These are phyloP conservation scores for Xerocomellus dryophilus DNA, from an alignment of 768 basidiomycete genomes.

Conservation along the genomic window DNA sequence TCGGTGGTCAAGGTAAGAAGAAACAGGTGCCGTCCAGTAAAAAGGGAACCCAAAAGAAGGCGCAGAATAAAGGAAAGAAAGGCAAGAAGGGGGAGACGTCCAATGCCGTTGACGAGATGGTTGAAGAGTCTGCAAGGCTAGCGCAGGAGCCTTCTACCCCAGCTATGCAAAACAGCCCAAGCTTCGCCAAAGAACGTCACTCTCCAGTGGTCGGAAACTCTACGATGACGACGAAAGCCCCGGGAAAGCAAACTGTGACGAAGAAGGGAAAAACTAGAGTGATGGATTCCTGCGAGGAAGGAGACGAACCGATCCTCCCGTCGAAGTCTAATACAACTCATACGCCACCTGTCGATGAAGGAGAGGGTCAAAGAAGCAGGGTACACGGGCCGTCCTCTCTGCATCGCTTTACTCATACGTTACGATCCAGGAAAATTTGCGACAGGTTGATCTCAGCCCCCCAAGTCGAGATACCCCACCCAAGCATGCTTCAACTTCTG, in stretches of 20 bases:
- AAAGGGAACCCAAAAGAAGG: constrained; percentile 23
- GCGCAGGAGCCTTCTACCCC: background rate
- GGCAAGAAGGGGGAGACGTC: constrained; percentile 26
- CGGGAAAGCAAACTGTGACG: constrained; percentile 6
- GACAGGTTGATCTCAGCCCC: constrained; percentile 1
- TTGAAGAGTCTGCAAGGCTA: constrained; percentile 1
- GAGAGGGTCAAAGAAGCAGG: constrained; percentile 13
- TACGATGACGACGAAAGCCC: constrained; percentile 21
- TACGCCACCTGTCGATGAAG: background rate
- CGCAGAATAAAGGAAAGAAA: constrained; percentile 23
- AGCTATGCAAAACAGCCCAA: constrained; percentile 2
- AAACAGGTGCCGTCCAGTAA: constrained; percentile 13
- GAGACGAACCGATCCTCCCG: constrained; percentile 10
- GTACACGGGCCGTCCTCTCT: constrained; percentile 1
- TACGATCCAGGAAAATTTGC: constrained; percentile 14
- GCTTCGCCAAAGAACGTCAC: background rate
- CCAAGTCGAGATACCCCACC: background rate
- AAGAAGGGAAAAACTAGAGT: constrained; percentile 32
- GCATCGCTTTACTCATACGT: background rate
- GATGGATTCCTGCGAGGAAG: constrained; percentile 28
- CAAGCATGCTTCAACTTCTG: constrained; percentile 11
- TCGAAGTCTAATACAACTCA: background rate
- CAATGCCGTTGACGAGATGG: constrained; percentile 7
- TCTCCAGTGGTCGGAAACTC: background rate
- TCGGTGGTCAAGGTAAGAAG: constrained; percentile 10